Conservation (phyloP, 2,329 filamentous ascomycete species). For the Cryphonectria nitschkei region DNA sequence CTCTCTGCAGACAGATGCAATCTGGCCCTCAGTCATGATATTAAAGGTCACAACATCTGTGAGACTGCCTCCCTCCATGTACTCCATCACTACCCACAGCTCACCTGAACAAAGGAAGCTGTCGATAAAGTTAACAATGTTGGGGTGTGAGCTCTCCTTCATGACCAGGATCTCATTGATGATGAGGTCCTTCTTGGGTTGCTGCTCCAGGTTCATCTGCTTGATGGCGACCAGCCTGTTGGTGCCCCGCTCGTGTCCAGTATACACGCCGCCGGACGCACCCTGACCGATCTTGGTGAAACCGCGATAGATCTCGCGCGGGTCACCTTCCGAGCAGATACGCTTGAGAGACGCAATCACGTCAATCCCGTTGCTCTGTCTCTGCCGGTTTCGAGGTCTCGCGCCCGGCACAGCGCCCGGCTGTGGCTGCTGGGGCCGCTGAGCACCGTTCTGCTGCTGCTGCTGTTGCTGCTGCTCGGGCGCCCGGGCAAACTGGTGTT, state of each 20-base stretch:
- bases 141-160: conserved; percentile 98
- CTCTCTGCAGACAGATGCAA: conserved; percentile 93
- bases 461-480: conserved; percentile 33
- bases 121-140: conserved; percentile 99
- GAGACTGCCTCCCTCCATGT: conserved; percentile 97
- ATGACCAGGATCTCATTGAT: conserved; percentile 99
- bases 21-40: conserved; percentile 98
- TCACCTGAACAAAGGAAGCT: conserved; percentile 89
- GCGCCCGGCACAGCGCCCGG: conserved; percentile 51
- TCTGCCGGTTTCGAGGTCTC: conserved; percentile 73
- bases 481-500: conserved; percentile 48
- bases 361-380: conserved; percentile 81
- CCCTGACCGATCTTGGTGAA: conserved; percentile 97
- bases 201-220: conserved; percentile 98
- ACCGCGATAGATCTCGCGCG: conserved; percentile 81
- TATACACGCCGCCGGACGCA: conserved; percentile 93
- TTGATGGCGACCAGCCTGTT: conserved; percentile 96
- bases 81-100: conserved; percentile 99
- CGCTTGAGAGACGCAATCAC: conserved; percentile 81
- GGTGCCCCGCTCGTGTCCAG: conserved; percentile 80
- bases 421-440: conserved; percentile 39
- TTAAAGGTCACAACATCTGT: conserved; percentile 99
- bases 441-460: conserved; percentile 40
- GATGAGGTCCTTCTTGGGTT: conserved; percentile 98
- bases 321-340: conserved; percentile 90